A percentile compares a stretch with the other conserved stretches of the same genome.
Evolutionary conservation across 805 yeast species (phyloP).

Genomic region (Starmerella roubikii): DNA sequence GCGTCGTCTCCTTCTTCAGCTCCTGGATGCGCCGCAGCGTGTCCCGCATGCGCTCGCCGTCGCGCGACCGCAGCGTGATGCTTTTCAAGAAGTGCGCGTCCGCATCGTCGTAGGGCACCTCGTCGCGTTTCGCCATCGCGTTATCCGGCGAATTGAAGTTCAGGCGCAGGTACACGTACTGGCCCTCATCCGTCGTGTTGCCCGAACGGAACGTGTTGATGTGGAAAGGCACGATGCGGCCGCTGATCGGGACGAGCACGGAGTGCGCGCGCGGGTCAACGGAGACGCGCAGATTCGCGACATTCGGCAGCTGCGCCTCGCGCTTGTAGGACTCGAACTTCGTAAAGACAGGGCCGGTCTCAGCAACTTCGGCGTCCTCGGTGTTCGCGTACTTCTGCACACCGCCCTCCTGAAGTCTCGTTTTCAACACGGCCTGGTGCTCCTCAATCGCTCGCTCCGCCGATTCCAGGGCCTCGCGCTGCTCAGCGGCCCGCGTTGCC

Average conservation of each 20-base stretch:
- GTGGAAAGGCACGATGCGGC: slow-evolving; percentile 96
- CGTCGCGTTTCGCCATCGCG: slow-evolving; percentile 54
- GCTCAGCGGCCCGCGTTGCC: slow-evolving; percentile 13
- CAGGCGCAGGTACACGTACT: slow-evolving; percentile 74
- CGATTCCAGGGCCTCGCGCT: slow-evolving; percentile 43
- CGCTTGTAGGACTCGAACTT: slow-evolving; percentile 88
- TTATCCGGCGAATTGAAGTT: slow-evolving; percentile 92
- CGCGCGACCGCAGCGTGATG: slow-evolving; percentile 76
- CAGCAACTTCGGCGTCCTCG: slow-evolving; percentile 13
- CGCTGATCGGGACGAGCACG: slow-evolving; percentile 77
- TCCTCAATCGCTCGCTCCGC: slow-evolving; percentile 67
- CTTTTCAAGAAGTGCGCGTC: slow-evolving; percentile 79
- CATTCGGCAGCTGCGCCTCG: slow-evolving; percentile 82
- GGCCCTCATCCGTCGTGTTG: slow-evolving; percentile 92
- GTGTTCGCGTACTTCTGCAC: slow-evolving; percentile 30
- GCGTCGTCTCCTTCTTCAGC: slow-evolving; percentile 78
- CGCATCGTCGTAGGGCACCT: slow-evolving; percentile 82
- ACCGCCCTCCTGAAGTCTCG: slow-evolving; percentile 77
- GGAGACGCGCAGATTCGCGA: slow-evolving; percentile 70
- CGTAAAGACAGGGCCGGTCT: slow-evolving; percentile 51
- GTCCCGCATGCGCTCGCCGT: slow-evolving; percentile 80
- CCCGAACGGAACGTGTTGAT: slow-evolving; percentile 89
- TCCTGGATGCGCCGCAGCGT: slow-evolving; percentile 82
- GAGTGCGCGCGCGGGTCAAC: slow-evolving; percentile 83
- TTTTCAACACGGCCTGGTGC: slow-evolving; percentile 71